Evolutionary conservation across 73 alveolate species (phyloP).

Genomic region (Paraurostyla sp.): DNA sequence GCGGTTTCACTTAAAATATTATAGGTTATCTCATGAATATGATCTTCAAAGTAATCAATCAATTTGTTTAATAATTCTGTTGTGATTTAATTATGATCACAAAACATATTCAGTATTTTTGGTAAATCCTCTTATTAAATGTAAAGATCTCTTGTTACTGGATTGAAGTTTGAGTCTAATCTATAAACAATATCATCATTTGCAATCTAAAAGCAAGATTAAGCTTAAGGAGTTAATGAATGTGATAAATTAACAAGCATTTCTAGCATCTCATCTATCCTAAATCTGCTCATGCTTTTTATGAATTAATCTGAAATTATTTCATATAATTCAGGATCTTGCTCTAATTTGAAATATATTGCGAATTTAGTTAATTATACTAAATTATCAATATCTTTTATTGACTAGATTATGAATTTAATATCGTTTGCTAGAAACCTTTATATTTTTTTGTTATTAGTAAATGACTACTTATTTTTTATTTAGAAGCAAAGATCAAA

Average conservation of each 20-base stretch:
- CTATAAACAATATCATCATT: slow-evolving; percentile 53
- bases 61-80: background rate
- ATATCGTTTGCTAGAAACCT: slow-evolving; percentile 19
- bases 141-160: background rate
- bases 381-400: slow-evolving; percentile 14
- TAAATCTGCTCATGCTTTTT: background rate
- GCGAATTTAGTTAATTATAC: slow-evolving; percentile 30
- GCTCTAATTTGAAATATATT: slow-evolving; percentile 37
- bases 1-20: slow-evolving; percentile 32
- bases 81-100: background rate
- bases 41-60: slow-evolving; percentile 7
- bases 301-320: slow-evolving; percentile 3
- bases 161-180: background rate
- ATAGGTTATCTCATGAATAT: background rate
- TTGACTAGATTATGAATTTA: slow-evolving; percentile 1
- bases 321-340: slow-evolving; percentile 39
- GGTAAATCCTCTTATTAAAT: slow-evolving; percentile 31
- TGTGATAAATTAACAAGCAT: slow-evolving; percentile 56
- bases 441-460: slow-evolving; percentile 15
- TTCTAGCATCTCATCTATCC: slow-evolving; percentile 48
- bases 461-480: background rate
- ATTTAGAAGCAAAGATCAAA: slow-evolving; percentile 34
- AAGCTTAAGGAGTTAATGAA: slow-evolving; percentile 41
- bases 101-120: slow-evolving; percentile 36
- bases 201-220: slow-evolving; percentile 39